phyloP scores from a whole-genome alignment of 1,284 basidiomycete genomes.

The Tremellales sp. region DNA sequence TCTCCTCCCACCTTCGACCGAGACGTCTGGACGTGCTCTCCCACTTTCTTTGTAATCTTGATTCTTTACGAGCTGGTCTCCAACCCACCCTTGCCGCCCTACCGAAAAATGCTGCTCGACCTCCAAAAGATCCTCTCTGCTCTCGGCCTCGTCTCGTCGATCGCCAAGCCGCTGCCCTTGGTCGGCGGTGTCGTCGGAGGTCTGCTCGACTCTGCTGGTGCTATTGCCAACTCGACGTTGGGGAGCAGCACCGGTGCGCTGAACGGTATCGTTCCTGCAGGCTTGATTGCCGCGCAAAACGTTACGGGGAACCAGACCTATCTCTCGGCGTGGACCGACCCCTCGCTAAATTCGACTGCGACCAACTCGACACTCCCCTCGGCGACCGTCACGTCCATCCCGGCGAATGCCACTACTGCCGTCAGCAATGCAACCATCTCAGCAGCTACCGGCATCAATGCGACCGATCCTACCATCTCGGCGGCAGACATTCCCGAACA shows the following conservation, averaged over 20 bases:
- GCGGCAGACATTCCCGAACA: conserved; percentile 7
- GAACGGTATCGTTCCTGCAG: conserved; percentile 15
- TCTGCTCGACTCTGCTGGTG: conserved; percentile 21
- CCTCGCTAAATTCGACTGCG: not conserved
- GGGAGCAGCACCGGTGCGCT: conserved; percentile 10
- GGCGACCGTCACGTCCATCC: not conserved
- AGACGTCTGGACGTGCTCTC: conserved; percentile 22
- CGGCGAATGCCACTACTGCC: not conserved
- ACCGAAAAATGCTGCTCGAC: conserved; percentile 21
- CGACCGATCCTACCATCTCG: too few relatives aligned
- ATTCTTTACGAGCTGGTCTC: conserved; percentile 15
- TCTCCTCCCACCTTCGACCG: conserved; percentile 1
- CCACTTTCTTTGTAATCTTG: conserved; percentile 2
- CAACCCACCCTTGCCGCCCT: not conserved
- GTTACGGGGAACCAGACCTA: not conserved
- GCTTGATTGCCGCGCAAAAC: conserved; percentile 10
- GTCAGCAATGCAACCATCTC: too few relatives aligned
- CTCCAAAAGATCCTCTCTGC: conserved; percentile 25
- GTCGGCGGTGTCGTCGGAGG: conserved; percentile 22
- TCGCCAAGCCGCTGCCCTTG: conserved; percentile 27
- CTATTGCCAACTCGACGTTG: conserved; percentile 16
- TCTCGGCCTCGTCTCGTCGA: conserved; percentile 28
- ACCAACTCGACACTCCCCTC: not conserved
- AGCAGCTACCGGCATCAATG: not conserved
- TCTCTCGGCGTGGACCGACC: not conserved